Evolutionary conservation across 1,284 basidiomycete genomes (phyloP).

Genomic region (Vanrija sp.): DNA sequence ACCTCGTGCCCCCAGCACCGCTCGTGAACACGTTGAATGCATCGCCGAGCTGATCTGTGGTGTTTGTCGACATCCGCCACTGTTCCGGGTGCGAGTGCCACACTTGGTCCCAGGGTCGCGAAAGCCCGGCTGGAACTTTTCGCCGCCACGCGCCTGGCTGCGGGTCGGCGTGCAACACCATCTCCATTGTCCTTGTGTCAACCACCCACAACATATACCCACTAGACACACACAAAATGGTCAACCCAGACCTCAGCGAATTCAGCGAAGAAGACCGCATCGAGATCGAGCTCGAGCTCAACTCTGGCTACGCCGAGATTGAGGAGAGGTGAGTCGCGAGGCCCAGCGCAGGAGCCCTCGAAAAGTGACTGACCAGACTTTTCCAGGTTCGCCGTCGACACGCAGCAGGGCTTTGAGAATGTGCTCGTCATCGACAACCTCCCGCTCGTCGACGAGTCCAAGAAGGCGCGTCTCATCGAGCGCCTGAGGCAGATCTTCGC

Average conservation of each 20-base stretch:
- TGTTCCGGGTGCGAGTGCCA: too few species aligned
- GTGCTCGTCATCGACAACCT: constrained; percentile 81
- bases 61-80: too few species aligned
- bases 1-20: too few species aligned
- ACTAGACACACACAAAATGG: constrained; percentile 2
- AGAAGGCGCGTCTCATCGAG: constrained; percentile 68
- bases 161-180: too few species aligned
- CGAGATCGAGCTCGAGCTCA: constrained; percentile 62
- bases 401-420: constrained; percentile 79
- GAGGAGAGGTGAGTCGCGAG: constrained; percentile 82
- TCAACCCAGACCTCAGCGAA: constrained; percentile 10
- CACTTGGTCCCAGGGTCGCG: too few species aligned
- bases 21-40: too few species aligned
- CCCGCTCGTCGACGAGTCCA: constrained; percentile 77
- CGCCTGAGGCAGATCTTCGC: constrained; percentile 79
- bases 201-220: constrained; percentile 2
- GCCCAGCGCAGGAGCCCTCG: constrained; percentile 4
- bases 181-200: background rate
- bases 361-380: too few species aligned
- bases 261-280: constrained; percentile 56
- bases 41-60: too few species aligned
- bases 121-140: too few species aligned
- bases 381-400: constrained; percentile 67
- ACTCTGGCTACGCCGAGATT: constrained; percentile 72
- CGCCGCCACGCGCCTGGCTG: too few species aligned